Percentiles rank a stretch among this genome's conserved stretches.
phyloP scores from a whole-genome alignment of 305 asterid genomes.

The Fraxinus sp. region DNA sequence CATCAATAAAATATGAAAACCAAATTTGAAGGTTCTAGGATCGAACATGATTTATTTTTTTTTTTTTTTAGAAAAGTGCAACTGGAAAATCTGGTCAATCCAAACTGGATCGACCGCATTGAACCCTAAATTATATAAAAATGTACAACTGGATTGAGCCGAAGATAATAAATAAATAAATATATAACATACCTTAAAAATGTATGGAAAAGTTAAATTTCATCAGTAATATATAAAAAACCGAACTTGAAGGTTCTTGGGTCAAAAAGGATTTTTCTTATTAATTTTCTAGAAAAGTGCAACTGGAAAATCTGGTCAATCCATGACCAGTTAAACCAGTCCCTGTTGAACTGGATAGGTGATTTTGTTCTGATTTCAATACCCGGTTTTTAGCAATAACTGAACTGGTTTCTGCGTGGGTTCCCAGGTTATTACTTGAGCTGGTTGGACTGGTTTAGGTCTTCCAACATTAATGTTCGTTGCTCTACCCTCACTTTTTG shows the following conservation, averaged over 20 bases:
- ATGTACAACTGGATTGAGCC: neutral
- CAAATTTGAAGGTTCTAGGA: neutral
- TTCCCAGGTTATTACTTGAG: neutral
- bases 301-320: neutral
- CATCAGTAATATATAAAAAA: neutral
- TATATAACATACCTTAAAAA: neutral
- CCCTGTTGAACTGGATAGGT: neutral
- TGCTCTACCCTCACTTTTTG: neutral
- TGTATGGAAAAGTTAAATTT: neutral
- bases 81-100: no score
- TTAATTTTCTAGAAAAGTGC: neutral
- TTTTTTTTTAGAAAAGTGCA: no score
- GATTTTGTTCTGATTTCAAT: neutral
- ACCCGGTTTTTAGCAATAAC: neutral
- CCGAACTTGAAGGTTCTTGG: neutral
- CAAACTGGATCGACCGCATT: no score
- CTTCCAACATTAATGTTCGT: neutral
- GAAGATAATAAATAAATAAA: neutral
- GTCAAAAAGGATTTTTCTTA: neutral
- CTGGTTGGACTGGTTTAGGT: neutral
- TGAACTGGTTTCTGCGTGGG: neutral
- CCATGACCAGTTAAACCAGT: neutral
- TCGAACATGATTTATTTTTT: no score
- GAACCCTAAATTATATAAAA: no score
- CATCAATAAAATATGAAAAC: neutral